Conservation (phyloP, 352 stramenopile species). For the Halophytophthora polymorphica region DNA sequence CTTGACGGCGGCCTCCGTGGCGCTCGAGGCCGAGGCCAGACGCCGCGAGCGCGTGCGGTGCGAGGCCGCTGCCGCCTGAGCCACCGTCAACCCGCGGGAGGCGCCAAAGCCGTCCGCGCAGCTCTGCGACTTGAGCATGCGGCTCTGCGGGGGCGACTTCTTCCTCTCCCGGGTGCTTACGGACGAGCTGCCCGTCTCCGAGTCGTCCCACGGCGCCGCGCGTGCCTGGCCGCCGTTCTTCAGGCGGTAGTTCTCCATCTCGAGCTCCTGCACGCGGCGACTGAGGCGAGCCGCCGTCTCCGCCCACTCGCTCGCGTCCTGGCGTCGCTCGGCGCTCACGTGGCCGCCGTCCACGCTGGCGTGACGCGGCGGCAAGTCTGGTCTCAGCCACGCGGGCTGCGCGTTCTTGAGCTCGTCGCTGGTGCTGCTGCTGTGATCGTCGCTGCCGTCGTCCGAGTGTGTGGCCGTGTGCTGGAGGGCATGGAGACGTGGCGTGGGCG, state of each 20-base stretch:
- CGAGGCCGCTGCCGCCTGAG: conserved; percentile 59
- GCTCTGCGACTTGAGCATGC: conserved; percentile 62
- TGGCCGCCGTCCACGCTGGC: conserved; percentile 2
- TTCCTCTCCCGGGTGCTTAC: conserved; percentile 5
- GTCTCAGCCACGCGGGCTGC: neutral
- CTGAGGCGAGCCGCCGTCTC: conserved; percentile 51
- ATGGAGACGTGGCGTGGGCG: conserved; percentile 2
- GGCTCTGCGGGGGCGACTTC: conserved; percentile 6
- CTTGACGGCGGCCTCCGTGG: conserved; percentile 25
- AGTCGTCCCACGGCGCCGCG: no score
- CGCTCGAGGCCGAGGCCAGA: conserved; percentile 16
- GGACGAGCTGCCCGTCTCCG: neutral
- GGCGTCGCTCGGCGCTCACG: conserved; percentile 7
- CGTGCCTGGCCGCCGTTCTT: conserved; percentile 20
- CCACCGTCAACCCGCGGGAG: conserved; percentile 50
- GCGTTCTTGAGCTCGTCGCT: conserved; percentile 5
- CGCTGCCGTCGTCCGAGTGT: conserved; percentile 8
- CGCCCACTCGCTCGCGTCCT: conserved; percentile 41
- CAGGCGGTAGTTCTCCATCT: conserved; percentile 58
- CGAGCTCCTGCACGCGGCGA: conserved; percentile 60
- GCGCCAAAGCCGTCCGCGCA: conserved; percentile 49
- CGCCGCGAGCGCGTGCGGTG: conserved; percentile 55
- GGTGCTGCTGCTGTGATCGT: conserved; percentile 16
- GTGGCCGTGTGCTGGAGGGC: conserved; percentile 5
- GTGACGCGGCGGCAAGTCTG: conserved; percentile 15